These are phyloP conservation scores for Echinochloa phyllopogon DNA, from an alignment of 176 grass and related monocot species.

Conservation along the genomic window DNA sequence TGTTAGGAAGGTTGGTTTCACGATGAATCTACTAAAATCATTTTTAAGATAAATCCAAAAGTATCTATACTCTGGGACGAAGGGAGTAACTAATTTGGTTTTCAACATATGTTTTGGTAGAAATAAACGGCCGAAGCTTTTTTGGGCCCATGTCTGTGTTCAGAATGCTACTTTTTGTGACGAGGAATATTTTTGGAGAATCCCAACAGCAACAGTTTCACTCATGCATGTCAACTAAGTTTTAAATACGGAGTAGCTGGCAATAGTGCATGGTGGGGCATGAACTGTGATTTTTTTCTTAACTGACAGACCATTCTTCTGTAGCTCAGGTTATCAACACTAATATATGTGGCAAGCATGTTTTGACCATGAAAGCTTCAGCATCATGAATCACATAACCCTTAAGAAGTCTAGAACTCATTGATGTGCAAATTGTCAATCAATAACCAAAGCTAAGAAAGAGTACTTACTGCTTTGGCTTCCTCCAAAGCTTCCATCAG, in stretches of 20 bases:
- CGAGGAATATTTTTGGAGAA: constrained; percentile 18
- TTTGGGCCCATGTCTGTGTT: background rate
- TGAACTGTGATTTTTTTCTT: background rate
- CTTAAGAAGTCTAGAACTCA: constrained; percentile 11
- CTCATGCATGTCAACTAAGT: background rate
- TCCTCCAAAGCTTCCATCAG: constrained; percentile 98
- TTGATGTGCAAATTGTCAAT: background rate
- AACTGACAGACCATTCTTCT: constrained; percentile 13
- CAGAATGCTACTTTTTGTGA: background rate
- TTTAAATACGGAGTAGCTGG: constrained; percentile 24
- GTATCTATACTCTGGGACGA: too few species aligned
- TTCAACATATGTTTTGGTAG: background rate
- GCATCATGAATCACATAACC: background rate
- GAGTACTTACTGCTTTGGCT: constrained; percentile 82
- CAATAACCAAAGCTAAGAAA: constrained; percentile 31
- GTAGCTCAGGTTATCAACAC: constrained; percentile 23
- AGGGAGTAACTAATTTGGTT: background rate
- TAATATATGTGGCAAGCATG: constrained; percentile 12
- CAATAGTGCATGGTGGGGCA: background rate
- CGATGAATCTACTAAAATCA: too few species aligned
- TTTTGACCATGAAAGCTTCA: background rate
- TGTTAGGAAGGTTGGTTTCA: too few species aligned
- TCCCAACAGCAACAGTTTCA: background rate
- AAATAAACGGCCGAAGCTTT: background rate
- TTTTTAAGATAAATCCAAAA: too few species aligned